These are phyloP conservation scores for Scenedesmus sp. DNA, from an alignment of 163 green algal genomes.

Conservation along the genomic window DNA sequence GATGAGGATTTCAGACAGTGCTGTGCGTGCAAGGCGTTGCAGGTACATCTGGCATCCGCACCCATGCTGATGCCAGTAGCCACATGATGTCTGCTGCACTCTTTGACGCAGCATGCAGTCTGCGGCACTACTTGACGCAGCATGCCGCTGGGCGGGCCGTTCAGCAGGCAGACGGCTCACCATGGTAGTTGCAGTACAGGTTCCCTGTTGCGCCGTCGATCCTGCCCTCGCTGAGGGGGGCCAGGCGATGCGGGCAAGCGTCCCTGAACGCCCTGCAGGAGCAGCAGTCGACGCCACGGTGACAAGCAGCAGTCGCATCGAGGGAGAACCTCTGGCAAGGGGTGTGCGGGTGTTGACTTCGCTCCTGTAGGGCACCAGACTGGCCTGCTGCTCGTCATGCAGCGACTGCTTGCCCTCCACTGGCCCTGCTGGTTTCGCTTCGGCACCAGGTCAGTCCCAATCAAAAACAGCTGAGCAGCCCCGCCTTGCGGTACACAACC, in stretches of 20 bases:
- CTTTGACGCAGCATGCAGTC: too few species aligned
- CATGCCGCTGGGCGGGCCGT: too few species aligned
- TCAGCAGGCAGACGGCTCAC: background rate
- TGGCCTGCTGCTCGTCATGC: too few species aligned
- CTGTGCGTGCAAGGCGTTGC: too few species aligned
- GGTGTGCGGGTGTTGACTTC: background rate
- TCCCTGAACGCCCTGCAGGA: conserved; percentile 31
- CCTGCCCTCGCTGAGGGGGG: conserved; percentile 26
- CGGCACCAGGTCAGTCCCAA: conserved; percentile 24
- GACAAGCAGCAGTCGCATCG: background rate
- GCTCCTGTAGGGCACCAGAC: background rate
- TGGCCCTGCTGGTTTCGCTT: conserved; percentile 17
- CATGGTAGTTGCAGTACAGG: conserved; percentile 53
- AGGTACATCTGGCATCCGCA: too few species aligned
- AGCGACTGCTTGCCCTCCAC: conserved; percentile 27
- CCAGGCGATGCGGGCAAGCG: conserved; percentile 33
- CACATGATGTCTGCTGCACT: too few species aligned
- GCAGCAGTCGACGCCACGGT: background rate
- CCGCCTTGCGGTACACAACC: too few species aligned
- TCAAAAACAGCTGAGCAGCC: background rate
- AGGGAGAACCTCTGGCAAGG: background rate
- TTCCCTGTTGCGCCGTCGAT: conserved; percentile 25
- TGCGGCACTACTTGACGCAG: too few species aligned
- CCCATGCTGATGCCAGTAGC: too few species aligned
- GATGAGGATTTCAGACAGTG: too few species aligned